Percentiles rank a stretch among this genome's conserved stretches.
These are phyloP conservation scores for Stromatinia cepivora DNA, from an alignment of 2,329 filamentous ascomycete species.

Conservation along the genomic window DNA sequence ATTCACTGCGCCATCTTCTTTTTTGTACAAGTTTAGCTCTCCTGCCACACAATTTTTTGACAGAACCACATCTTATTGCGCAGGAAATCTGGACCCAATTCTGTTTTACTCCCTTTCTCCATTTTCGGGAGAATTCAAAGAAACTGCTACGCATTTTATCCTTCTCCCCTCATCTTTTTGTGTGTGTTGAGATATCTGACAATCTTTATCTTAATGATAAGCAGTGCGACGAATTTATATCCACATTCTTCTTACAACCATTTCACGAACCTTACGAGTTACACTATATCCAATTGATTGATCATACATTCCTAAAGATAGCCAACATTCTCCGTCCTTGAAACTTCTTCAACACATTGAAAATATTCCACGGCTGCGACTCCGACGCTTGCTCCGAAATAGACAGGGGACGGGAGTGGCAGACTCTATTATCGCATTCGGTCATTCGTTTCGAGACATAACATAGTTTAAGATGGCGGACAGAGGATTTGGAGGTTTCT, in stretches of 20 bases:
- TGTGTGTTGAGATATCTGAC: constrained; percentile 19
- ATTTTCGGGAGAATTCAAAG: constrained; percentile 8
- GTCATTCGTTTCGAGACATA: constrained; percentile 21
- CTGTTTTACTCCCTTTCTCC: constrained; percentile 1
- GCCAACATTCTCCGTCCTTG: constrained; percentile 30
- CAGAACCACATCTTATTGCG: constrained; percentile 12
- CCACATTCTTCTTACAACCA: constrained; percentile 17
- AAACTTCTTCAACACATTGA: constrained; percentile 26
- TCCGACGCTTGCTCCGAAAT: constrained; percentile 39
- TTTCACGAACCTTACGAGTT: constrained; percentile 11
- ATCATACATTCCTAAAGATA: constrained; percentile 10
- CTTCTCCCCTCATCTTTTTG: background rate
- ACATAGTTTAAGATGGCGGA: constrained; percentile 28
- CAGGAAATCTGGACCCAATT: constrained; percentile 19
- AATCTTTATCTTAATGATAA: constrained; percentile 21
- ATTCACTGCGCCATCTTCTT: constrained; percentile 23
- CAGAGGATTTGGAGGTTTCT: constrained; percentile 37
- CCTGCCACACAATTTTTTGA: constrained; percentile 21
- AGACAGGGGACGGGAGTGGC: constrained; percentile 40
- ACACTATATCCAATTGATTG: background rate
- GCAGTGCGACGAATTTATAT: constrained; percentile 20
- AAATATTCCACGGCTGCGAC: constrained; percentile 40
- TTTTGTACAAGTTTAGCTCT: constrained; percentile 20
- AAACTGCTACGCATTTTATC: constrained; percentile 18
- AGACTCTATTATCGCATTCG: constrained; percentile 27